Evolutionary conservation across 2,329 filamentous ascomycete genomes (phyloP).

Genomic region (Falciphora oryzae): DNA sequence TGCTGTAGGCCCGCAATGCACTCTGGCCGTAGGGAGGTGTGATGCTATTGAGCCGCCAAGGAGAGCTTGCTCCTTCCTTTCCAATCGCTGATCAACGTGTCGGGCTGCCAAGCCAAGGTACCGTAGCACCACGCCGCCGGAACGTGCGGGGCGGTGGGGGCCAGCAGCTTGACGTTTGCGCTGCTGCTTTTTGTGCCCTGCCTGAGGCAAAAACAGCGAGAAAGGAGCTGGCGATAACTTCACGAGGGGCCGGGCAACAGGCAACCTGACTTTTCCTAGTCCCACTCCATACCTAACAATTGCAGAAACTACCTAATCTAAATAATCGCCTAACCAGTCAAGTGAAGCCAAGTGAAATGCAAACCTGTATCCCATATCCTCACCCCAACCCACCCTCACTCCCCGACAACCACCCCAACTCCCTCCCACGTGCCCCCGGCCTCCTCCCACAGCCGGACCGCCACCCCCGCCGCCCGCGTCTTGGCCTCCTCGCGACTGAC

Average conservation of each 20-base stretch:
- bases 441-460: slow-evolving; percentile 28
- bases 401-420: not conserved
- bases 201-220: too few species aligned
- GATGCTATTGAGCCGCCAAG: not conserved
- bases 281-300: too few species aligned
- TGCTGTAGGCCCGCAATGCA: too few species aligned
- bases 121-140: not conserved
- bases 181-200: too few species aligned
- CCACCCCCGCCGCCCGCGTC: slow-evolving; percentile 49
- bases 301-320: too few species aligned
- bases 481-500: slow-evolving; percentile 46
- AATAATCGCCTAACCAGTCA: too few species aligned
- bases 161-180: too few species aligned
- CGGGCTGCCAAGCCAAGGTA: too few species aligned
- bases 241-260: not conserved
- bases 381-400: not conserved
- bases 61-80: too few species aligned
- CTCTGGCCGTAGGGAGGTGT: too few species aligned
- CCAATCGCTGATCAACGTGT: too few species aligned
- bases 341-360: not conserved
- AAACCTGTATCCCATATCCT: not conserved
- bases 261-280: too few species aligned
- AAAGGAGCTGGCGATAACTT: not conserved
- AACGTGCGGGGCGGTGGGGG: not conserved
- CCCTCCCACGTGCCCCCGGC: slow-evolving; percentile 5